Percentiles rank a stretch among this genome's conserved stretches.
phyloP scores from a whole-genome alignment of 345 rosid species.

The Reutealis trisperma region DNA sequence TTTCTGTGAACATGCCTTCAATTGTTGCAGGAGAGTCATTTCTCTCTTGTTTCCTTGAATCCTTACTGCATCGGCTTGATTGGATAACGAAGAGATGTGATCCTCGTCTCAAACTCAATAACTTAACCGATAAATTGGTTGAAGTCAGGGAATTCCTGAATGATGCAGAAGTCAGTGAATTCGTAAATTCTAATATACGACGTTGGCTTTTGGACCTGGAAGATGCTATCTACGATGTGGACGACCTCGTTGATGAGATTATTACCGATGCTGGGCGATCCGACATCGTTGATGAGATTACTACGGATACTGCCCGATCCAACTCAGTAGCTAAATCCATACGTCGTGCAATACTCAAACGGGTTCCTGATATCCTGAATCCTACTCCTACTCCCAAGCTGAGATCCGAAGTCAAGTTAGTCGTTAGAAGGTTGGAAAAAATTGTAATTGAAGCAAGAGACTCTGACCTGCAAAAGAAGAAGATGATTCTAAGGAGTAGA shows the following conservation, averaged over 20 bases:
- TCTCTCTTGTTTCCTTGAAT: no score
- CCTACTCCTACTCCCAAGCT: no score
- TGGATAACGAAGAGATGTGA: no score
- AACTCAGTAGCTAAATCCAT: neutral
- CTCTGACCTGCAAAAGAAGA: neutral
- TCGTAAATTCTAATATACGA: no score
- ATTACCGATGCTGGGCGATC: neutral
- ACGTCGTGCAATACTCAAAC: neutral
- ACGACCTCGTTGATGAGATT: neutral
- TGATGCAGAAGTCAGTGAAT: neutral
- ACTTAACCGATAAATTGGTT: neutral
- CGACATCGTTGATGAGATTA: no score
- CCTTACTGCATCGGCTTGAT: no score
- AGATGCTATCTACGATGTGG: neutral
- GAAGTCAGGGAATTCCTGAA: neutral
- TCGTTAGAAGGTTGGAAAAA: neutral
- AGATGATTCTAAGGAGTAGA: neutral
- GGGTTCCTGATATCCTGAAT: no score
- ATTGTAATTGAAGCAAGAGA: neutral
- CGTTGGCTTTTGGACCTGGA: neutral
- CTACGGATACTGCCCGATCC: neutral
- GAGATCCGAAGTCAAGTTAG: no score
- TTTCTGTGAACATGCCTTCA: no score
- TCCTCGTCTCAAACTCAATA: no score
- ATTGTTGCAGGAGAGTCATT: no score